Evolutionary conservation across 2,329 filamentous ascomycete species (phyloP).

Genomic region (Shiraia sp.): DNA sequence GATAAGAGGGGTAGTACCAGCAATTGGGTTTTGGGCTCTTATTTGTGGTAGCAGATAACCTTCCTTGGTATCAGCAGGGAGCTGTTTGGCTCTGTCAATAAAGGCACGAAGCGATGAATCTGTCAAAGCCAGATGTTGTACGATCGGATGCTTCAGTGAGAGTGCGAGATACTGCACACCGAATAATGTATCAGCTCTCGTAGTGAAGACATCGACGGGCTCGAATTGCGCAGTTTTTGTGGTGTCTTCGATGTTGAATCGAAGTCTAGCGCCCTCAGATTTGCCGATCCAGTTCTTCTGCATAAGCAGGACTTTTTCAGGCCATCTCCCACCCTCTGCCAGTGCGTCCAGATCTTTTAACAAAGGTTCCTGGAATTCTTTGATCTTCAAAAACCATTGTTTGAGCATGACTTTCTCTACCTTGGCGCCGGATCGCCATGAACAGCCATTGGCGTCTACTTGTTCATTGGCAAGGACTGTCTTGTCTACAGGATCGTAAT

Average conservation of each 20-base stretch:
- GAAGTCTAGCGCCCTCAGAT: conserved; percentile 72
- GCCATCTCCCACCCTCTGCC: conserved; percentile 69
- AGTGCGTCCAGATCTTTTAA: conserved; percentile 72
- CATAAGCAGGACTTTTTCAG: conserved; percentile 79
- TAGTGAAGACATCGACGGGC: conserved; percentile 77
- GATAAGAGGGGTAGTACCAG: conserved; percentile 54
- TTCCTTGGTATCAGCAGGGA: conserved; percentile 60
- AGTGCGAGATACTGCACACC: conserved; percentile 85
- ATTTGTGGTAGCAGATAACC: conserved; percentile 67
- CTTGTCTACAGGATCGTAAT: conserved; percentile 87
- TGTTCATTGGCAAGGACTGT: conserved; percentile 93
- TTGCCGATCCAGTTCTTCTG: conserved; percentile 88
- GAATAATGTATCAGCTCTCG: conserved; percentile 82
- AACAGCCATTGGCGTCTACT: conserved; percentile 81
- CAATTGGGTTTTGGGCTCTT: conserved; percentile 48
- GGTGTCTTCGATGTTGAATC: conserved; percentile 63
- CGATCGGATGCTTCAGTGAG: conserved; percentile 72
- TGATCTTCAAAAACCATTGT: conserved; percentile 91
- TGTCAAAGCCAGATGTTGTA: conserved; percentile 61
- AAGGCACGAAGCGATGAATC: conserved; percentile 69
- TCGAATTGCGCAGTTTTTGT: conserved; percentile 45
- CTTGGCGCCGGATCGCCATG: conserved; percentile 84
- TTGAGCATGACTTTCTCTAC: conserved; percentile 78
- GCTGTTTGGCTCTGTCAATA: conserved; percentile 58
- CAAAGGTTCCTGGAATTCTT: conserved; percentile 73